A percentile compares a stretch with the other conserved stretches of the same genome.
phyloP scores from a whole-genome alignment of 352 stramenopile species.

The Globisporangium takayamanum region DNA sequence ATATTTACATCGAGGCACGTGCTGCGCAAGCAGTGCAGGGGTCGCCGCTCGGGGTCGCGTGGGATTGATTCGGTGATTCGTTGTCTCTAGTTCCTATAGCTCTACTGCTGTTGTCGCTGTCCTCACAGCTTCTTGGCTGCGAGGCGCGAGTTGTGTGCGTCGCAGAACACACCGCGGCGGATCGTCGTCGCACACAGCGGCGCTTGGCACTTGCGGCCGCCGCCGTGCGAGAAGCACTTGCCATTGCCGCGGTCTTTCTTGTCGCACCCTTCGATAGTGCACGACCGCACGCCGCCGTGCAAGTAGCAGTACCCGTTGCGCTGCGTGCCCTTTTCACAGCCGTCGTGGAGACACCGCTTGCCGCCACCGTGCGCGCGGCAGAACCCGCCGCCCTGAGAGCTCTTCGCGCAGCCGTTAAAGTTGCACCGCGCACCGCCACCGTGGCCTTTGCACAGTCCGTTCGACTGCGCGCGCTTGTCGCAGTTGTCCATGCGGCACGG shows the following conservation, averaged over 20 bases:
- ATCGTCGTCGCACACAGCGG: slow-evolving; percentile 62
- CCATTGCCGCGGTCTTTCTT: slow-evolving; percentile 83
- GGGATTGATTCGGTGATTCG: not conserved
- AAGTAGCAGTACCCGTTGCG: slow-evolving; percentile 79
- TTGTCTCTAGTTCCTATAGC: slow-evolving; percentile 4
- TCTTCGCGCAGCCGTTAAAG: slow-evolving; percentile 67
- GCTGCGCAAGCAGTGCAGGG: not conserved
- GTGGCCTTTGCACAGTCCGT: slow-evolving; percentile 74
- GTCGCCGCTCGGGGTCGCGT: not conserved
- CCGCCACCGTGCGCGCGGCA: slow-evolving; percentile 74
- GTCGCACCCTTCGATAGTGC: slow-evolving; percentile 56
- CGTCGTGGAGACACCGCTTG: slow-evolving; percentile 68
- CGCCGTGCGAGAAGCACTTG: slow-evolving; percentile 76
- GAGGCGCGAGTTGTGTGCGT: slow-evolving; percentile 35
- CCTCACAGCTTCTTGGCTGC: slow-evolving; percentile 8
- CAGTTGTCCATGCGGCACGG: slow-evolving; percentile 63
- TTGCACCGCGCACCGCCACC: slow-evolving; percentile 74
- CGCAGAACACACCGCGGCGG: slow-evolving; percentile 54
- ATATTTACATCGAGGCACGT: too few relatives aligned
- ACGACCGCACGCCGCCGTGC: slow-evolving; percentile 71
- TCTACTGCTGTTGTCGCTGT: slow-evolving; percentile 5
- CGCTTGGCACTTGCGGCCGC: slow-evolving; percentile 62
- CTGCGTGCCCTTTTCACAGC: slow-evolving; percentile 74
- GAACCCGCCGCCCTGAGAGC: slow-evolving; percentile 65
- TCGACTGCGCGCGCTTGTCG: slow-evolving; percentile 77